A percentile compares a stretch with the other conserved stretches of the same genome.
These are phyloP conservation scores for Mycena albidolilacea DNA, from an alignment of 768 basidiomycete genomes.

Conservation along the genomic window DNA sequence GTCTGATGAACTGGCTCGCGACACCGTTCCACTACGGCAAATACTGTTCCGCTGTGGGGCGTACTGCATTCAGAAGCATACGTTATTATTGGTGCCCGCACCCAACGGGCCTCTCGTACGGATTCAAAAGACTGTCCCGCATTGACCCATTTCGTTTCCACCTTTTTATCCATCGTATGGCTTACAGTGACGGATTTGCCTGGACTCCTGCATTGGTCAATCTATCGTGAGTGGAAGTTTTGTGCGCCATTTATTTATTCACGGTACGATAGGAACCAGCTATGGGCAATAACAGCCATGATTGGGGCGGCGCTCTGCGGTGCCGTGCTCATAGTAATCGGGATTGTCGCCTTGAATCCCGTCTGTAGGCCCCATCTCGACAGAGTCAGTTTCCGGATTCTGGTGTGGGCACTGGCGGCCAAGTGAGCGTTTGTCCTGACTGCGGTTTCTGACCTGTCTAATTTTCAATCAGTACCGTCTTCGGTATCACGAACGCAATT, in stretches of 20 bases:
- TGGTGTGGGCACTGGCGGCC: constrained; percentile 40
- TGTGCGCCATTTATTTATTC: background rate
- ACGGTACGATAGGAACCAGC: background rate
- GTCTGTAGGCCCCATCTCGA: constrained; percentile 35
- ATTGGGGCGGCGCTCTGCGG: constrained; percentile 41
- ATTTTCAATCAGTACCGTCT: constrained; percentile 27
- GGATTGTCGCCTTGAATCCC: constrained; percentile 28
- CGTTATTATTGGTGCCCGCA: too few species aligned
- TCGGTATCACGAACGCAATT: constrained; percentile 22
- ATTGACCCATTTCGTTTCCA: too few species aligned
- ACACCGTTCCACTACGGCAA: too few species aligned
- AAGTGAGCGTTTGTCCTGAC: constrained; percentile 33
- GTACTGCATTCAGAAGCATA: too few species aligned
- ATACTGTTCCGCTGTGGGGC: too few species aligned
- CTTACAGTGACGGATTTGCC: constrained; percentile 15
- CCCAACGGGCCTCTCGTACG: too few species aligned
- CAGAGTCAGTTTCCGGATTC: constrained; percentile 43
- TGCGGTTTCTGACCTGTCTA: background rate
- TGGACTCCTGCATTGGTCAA: constrained; percentile 11
- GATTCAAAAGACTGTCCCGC: too few species aligned
- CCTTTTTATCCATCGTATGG: background rate
- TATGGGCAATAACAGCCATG: constrained; percentile 21
- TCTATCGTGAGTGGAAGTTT: constrained; percentile 14
- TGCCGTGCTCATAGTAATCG: constrained; percentile 38
- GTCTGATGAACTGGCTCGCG: too few species aligned